Evolutionary conservation across 2,329 filamentous ascomycete genomes (phyloP), one percentile per base, ranked within the genome.

Genomic region (Curvularia spicifera): DNA sequence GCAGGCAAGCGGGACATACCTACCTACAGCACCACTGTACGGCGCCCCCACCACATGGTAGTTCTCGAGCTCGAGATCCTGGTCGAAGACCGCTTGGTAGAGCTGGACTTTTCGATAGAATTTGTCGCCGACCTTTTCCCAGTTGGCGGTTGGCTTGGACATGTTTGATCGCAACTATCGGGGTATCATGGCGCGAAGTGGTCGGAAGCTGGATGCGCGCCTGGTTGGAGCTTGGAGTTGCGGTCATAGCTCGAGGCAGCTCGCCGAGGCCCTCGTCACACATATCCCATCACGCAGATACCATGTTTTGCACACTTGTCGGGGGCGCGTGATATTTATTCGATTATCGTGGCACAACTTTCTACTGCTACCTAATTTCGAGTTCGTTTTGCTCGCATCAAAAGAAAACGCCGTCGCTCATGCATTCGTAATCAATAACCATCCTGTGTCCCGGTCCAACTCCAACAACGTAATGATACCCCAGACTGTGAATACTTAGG

Each of bases 21-120:
- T 87, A 97, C 93, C 93, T 82, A 98, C 84, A 74, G 95, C 93
- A 71, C 95, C 95, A 71, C 91, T 93, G 78, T 95, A 97, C 24
- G 93, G 93, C 76, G 95, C 96, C 73, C 93, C 95, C 57, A 89
- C 89, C 72, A 97, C 89, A 71, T 94, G 85, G 81, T 96, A 96
- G 81, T 95, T 96, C 82, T 97, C 93, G 67, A 99, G 86, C 80
- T 99, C 93, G 62, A 97, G 83, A 75, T 97, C 93, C 74, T 91
- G 87, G 78, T 97, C 93, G 77, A 98, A 99, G 65, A 98, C 86
- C 66, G 89, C 90, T 60, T 93, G 93, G 82, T 98, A 99, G 60
- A 97, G 87, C 78, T 94, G 91, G 56, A 91, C 89, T 82, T 96
- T 97, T 77, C 94, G 91, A 81, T 98, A 99, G 83, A 96, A 98